Evolutionary conservation across 352 stramenopile species (phyloP).

Genomic region (Peronospora farinosa): DNA sequence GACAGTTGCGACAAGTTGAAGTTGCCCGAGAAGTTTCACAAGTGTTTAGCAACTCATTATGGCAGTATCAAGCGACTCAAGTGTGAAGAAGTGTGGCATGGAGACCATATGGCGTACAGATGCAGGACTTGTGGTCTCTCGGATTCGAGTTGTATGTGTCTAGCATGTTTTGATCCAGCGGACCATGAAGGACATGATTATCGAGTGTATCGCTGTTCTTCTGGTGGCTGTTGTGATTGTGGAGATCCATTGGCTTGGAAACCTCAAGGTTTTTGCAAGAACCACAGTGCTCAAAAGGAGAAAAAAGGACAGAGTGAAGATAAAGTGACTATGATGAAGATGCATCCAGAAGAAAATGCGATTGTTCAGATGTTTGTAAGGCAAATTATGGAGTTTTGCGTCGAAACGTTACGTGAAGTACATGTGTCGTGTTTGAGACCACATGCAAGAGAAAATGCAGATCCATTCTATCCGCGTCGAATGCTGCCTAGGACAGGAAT

Average conservation of each 20-base stretch:
- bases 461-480: conserved; percentile 30
- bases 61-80: conserved; percentile 67
- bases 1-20: conserved; percentile 20
- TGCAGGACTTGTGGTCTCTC: conserved; percentile 75
- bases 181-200: conserved; percentile 80
- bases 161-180: conserved; percentile 70
- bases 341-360: conserved; percentile 35
- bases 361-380: conserved; percentile 43
- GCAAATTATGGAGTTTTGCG: conserved; percentile 45
- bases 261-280: conserved; percentile 71
- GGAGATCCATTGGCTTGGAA: conserved; percentile 76
- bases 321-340: conserved; percentile 15
- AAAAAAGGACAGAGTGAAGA: conserved; percentile 2
- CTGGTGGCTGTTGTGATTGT: conserved; percentile 77
- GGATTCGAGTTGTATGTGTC: conserved; percentile 85
- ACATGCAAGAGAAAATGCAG: conserved; percentile 21
- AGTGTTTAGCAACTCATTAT: conserved; percentile 46
- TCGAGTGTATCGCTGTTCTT: conserved; percentile 74
- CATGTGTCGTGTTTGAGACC: conserved; percentile 44
- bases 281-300: conserved; percentile 29
- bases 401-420: conserved; percentile 53
- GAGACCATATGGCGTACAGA: conserved; percentile 82
- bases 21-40: conserved; percentile 36
- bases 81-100: conserved; percentile 84
- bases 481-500: conserved; percentile 43